Evolutionary conservation across 169 alveolate species (phyloP).

Genomic region (Haemoproteus tartakovskyi): DNA sequence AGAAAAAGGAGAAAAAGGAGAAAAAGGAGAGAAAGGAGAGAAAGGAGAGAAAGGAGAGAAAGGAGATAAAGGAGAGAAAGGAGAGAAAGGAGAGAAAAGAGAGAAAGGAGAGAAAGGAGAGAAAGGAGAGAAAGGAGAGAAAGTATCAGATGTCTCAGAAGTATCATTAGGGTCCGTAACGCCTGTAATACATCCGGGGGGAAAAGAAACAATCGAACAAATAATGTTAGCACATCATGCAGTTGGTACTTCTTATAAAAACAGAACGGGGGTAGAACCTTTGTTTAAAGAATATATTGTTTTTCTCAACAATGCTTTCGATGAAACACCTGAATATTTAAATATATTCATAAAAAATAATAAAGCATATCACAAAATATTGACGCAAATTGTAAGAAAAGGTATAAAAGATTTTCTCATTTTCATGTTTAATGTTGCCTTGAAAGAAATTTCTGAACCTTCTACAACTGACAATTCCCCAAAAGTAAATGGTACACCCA

Average conservation of each 20-base stretch:
- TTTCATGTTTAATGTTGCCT: too few species aligned
- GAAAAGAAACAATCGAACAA: background rate
- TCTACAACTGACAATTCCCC: too few species aligned
- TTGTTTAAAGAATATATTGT: too few species aligned
- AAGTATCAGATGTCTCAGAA: too few species aligned
- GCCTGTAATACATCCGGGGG: background rate
- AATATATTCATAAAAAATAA: too few species aligned
- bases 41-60: background rate
- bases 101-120: background rate
- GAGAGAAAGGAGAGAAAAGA: background rate
- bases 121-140: background rate
- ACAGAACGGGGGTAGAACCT: background rate
- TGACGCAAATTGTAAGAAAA: background rate
- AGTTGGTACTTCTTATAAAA: background rate
- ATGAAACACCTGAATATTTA: too few species aligned
- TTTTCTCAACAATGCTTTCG: too few species aligned
- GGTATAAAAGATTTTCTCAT: constrained; percentile 11
- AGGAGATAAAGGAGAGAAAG: background rate
- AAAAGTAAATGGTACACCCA: too few species aligned
- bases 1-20: background rate
- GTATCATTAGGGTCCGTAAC: background rate
- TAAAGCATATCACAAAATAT: background rate
- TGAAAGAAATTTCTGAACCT: too few species aligned
- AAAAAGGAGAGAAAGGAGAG: background rate
- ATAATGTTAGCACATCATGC: background rate